Evolutionary conservation across 768 basidiomycete species (phyloP).

Genomic region (Austroboletus eburneus): DNA sequence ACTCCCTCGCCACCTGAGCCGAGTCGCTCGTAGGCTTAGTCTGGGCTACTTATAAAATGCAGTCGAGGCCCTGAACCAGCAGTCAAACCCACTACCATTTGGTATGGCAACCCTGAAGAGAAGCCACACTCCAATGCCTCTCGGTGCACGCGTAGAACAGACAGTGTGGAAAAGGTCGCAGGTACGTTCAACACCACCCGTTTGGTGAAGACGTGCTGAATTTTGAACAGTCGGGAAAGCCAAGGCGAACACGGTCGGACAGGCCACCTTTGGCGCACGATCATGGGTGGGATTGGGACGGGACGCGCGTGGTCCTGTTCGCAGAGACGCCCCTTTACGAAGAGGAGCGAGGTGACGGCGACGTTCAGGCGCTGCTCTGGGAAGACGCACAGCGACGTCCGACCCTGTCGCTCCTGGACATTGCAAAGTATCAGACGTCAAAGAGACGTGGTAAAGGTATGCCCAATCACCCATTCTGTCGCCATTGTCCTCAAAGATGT

Average conservation of each 20-base stretch:
- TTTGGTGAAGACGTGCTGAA: neutral
- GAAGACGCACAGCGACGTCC: neutral
- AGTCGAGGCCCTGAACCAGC: no score
- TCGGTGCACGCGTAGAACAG: conserved; percentile 4
- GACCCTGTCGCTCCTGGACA: conserved; percentile 2
- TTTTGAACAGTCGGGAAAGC: conserved; percentile 11
- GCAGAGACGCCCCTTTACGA: neutral
- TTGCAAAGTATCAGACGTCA: neutral
- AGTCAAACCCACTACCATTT: no score
- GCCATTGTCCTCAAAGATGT: neutral
- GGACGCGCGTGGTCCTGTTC: conserved; percentile 6
- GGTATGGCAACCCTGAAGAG: conserved; percentile 25
- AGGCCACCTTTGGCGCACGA: conserved; percentile 14
- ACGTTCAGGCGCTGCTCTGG: neutral
- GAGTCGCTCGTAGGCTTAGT: no score
- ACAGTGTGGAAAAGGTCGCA: conserved; percentile 10
- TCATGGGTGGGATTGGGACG: conserved; percentile 25
- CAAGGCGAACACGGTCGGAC: conserved; percentile 7
- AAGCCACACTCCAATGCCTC: conserved; percentile 6
- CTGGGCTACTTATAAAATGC: no score
- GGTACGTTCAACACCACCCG: conserved; percentile 4
- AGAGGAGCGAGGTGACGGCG: neutral
- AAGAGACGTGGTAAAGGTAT: conserved; percentile 15
- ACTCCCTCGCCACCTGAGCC: no score
- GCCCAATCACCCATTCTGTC: neutral